Conservation (phyloP, 2,329 filamentous ascomycete species). For the Fusarium sp. region DNA sequence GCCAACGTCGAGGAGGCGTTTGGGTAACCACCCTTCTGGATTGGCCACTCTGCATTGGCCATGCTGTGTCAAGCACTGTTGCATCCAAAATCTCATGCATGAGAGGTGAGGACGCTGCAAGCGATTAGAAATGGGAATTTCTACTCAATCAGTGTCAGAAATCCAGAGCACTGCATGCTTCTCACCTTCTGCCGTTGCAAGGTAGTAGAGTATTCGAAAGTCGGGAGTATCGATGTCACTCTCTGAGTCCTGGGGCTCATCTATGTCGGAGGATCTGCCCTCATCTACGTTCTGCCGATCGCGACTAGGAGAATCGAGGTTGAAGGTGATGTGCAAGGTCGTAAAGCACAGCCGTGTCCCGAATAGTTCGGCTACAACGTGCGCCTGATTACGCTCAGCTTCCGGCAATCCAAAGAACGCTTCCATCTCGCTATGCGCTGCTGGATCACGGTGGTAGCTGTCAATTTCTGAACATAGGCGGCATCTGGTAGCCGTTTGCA, state of each 20-base stretch:
- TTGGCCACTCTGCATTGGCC: background rate
- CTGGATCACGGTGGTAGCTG: background rate
- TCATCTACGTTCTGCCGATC: too few species aligned
- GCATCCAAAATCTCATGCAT: background rate
- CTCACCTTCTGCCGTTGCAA: too few species aligned
- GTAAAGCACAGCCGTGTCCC: background rate
- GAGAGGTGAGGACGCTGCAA: background rate
- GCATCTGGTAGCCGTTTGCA: background rate
- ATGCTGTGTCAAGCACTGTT: background rate
- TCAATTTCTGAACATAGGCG: background rate
- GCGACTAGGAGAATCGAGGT: background rate
- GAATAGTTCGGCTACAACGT: background rate
- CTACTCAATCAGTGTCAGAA: background rate
- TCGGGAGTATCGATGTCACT: too few species aligned
- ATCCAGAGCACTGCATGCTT: too few species aligned
- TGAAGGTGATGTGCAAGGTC: background rate
- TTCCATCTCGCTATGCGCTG: background rate
- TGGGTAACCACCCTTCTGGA: background rate
- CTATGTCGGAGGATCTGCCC: too few species aligned
- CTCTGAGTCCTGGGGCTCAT: conserved; percentile 48
- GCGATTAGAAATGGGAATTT: background rate
- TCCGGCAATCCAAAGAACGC: background rate
- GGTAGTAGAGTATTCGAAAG: too few species aligned
- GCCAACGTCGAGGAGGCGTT: background rate
- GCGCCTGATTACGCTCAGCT: background rate